phyloP scores from a whole-genome alignment of 176 grass and related monocot species.

The Cenchrus fungigraminus region DNA sequence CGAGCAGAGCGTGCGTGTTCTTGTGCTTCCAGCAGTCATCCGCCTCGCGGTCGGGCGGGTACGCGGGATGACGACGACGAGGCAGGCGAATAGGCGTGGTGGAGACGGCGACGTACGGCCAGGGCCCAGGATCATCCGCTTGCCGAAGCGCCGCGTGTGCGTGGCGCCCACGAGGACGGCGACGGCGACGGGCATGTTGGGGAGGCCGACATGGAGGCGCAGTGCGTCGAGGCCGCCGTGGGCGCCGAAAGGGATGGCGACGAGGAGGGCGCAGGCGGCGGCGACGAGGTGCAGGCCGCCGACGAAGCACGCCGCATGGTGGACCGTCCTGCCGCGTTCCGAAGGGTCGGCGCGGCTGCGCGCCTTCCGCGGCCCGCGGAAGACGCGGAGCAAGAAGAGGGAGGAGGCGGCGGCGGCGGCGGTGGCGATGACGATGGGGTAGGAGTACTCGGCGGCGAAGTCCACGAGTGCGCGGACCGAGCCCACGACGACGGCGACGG shows the following conservation, averaged over 20 bases:
- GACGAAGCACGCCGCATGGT: background rate
- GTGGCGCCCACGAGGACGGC: background rate
- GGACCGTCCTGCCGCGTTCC: background rate
- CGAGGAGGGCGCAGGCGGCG: background rate
- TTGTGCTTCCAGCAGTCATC: too few species aligned
- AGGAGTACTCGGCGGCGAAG: background rate
- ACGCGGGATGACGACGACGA: too few species aligned
- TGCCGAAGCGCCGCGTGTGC: background rate
- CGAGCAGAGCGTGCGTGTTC: too few species aligned
- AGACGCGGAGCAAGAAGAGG: background rate
- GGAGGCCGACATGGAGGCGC: background rate
- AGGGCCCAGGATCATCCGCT: background rate
- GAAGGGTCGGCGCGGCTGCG: too few species aligned
- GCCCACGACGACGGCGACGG: background rate
- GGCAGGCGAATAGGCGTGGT: background rate
- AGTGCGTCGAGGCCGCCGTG: background rate
- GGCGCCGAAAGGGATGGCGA: background rate
- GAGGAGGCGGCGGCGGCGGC: background rate
- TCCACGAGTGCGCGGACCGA: background rate
- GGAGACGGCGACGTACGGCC: background rate
- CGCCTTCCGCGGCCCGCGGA: too few species aligned
- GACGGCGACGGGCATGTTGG: background rate
- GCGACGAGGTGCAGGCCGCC: background rate
- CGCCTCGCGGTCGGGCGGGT: too few species aligned
- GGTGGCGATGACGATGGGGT: background rate